phyloP scores from a whole-genome alignment of 169 alveolate species.

The Plasmodium falciparum region DNA sequence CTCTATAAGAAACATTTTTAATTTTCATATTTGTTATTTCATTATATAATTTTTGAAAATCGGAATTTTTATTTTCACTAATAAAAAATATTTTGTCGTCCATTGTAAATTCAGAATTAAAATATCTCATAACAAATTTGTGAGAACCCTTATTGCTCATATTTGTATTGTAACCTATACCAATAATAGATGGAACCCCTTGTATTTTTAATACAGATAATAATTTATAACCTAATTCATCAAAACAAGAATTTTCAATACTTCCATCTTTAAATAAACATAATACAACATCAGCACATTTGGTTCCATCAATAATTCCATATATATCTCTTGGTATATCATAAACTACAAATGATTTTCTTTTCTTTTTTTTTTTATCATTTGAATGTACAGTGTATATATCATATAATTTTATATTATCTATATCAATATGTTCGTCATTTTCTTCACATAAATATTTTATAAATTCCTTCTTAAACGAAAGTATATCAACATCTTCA shows the following conservation, averaged over 20 bases:
- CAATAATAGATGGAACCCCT: slow-evolving; percentile 87
- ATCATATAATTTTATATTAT: slow-evolving; percentile 49
- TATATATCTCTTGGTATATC: slow-evolving; percentile 68
- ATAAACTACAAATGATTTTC: slow-evolving; percentile 51
- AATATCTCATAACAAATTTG: slow-evolving; percentile 80
- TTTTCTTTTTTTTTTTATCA: slow-evolving; percentile 49
- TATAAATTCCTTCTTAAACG: slow-evolving; percentile 69
- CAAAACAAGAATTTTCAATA: slow-evolving; percentile 54
- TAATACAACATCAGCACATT: slow-evolving; percentile 71
- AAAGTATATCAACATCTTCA: slow-evolving; percentile 52
- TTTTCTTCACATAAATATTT: slow-evolving; percentile 58
- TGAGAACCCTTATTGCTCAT: slow-evolving; percentile 58
- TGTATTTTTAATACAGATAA: slow-evolving; percentile 81
- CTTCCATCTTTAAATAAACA: slow-evolving; percentile 72
- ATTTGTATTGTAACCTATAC: slow-evolving; percentile 78
- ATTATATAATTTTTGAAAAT: slow-evolving; percentile 63
- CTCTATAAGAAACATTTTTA: slow-evolving; percentile 79
- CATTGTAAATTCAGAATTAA: slow-evolving; percentile 82
- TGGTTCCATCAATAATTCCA: slow-evolving; percentile 77
- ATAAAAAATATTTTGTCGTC: slow-evolving; percentile 80
- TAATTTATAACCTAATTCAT: slow-evolving; percentile 78
- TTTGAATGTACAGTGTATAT: slow-evolving; percentile 59
- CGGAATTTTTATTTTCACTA: not conserved
- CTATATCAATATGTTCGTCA: slow-evolving; percentile 29
- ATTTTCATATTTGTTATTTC: slow-evolving; percentile 78